Evolutionary conservation across 1,284 basidiomycete genomes (phyloP).

Genomic region (Trichosporon ovoides): DNA sequence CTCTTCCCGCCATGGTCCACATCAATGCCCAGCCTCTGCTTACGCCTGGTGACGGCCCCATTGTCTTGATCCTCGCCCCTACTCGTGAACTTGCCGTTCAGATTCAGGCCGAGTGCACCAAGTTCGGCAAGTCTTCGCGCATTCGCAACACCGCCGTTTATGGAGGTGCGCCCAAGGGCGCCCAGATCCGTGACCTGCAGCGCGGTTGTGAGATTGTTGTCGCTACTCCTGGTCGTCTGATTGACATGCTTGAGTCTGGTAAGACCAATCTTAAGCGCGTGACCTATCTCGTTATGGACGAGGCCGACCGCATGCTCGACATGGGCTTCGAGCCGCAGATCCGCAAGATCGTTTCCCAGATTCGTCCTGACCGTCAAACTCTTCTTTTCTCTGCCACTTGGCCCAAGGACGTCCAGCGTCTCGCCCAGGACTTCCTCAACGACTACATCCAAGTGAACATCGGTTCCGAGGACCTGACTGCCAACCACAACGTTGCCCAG

Average conservation of each 20-base stretch:
- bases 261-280: constrained; percentile 94
- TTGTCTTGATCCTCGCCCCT: constrained; percentile 92
- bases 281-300: constrained; percentile 98
- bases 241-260: constrained; percentile 93
- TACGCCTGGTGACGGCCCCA: constrained; percentile 90
- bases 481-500: constrained; percentile 97
- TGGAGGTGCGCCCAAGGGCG: constrained; percentile 96
- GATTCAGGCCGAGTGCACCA: constrained; percentile 97
- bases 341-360: constrained; percentile 94
- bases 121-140: constrained; percentile 93
- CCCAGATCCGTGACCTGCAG: constrained; percentile 94
- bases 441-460: constrained; percentile 99
- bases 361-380: constrained; percentile 91
- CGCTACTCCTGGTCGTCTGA: constrained; percentile 89
- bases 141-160: constrained; percentile 98
- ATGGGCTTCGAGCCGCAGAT: constrained; percentile 96
- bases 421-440: constrained; percentile 92
- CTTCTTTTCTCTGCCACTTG: constrained; percentile 98
- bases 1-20: constrained; percentile 96
- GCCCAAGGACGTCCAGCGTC: constrained; percentile 98
- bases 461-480: constrained; percentile 95
- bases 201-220: constrained; percentile 96
- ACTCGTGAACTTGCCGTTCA: constrained; percentile 98
- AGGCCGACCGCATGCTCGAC: constrained; percentile 67
- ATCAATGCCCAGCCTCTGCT: constrained; percentile 98